phyloP scores from a whole-genome alignment of 495 filamentous ascomycete species.

The Durotheca rogersii region DNA sequence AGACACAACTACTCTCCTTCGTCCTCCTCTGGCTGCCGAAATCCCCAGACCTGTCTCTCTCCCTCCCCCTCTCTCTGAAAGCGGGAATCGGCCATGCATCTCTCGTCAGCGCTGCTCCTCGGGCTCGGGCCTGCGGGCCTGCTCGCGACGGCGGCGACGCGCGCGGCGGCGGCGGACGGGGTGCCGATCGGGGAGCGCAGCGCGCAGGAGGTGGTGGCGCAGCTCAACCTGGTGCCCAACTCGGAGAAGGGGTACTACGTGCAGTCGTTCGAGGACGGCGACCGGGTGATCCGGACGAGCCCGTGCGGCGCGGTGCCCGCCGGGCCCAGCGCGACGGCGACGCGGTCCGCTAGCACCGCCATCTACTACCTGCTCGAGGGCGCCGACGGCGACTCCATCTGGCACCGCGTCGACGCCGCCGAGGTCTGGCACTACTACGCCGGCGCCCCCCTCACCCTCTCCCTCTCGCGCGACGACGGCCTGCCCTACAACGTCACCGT shows the following conservation, averaged over 20 bases:
- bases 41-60: neutral
- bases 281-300: conserved; percentile 6
- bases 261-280: conserved; percentile 47
- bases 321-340: too few species aligned
- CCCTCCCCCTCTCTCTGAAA: neutral
- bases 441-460: conserved; percentile 46
- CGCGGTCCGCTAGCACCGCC: conserved; percentile 48
- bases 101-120: neutral
- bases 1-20: too few species aligned
- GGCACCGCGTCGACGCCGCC: conserved; percentile 50
- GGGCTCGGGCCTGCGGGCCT: conserved; percentile 7
- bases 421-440: conserved; percentile 55
- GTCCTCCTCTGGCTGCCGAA: neutral
- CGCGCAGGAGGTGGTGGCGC: conserved; percentile 41
- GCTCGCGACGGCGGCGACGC: conserved; percentile 4
- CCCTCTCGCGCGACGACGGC: conserved; percentile 35
- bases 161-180: neutral
- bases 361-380: conserved; percentile 55
- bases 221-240: conserved; percentile 44
- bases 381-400: conserved; percentile 38
- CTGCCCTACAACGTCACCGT: conserved; percentile 48
- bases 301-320: too few species aligned
- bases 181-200: conserved; percentile 25
- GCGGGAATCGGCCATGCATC: conserved; percentile 1
- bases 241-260: conserved; percentile 50